These are phyloP conservation scores for Melanopsichium pennsylvanicum DNA, from an alignment of 1,284 basidiomycete genomes.

Conservation along the genomic window DNA sequence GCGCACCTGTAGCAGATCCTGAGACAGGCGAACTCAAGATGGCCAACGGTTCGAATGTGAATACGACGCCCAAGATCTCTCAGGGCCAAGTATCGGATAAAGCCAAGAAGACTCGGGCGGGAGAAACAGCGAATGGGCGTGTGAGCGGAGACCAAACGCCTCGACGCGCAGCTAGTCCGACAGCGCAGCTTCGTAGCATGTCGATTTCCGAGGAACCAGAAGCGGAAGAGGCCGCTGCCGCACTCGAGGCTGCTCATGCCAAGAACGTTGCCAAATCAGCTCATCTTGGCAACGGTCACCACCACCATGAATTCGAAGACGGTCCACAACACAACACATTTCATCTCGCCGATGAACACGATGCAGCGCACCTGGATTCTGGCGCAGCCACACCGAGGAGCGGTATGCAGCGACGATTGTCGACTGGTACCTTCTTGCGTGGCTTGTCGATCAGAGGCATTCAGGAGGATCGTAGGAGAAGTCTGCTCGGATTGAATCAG, in stretches of 20 bases:
- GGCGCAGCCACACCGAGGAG: conserved; percentile 28
- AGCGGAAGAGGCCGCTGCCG: conserved; percentile 32
- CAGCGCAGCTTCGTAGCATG: conserved; percentile 14
- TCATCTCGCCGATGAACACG: conserved; percentile 46
- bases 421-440: conserved; percentile 53
- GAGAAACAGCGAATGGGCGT: neutral
- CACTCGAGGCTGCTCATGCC: conserved; percentile 29
- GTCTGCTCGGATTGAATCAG: conserved; percentile 42
- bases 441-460: conserved; percentile 43
- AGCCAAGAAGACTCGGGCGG: conserved; percentile 12
- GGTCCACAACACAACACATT: conserved; percentile 40
- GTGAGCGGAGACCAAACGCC: conserved; percentile 26
- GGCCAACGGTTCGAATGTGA: conserved; percentile 8
- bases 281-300: conserved; percentile 21
- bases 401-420: conserved; percentile 44
- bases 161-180: conserved; percentile 21
- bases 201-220: conserved; percentile 29
- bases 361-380: conserved; percentile 18
- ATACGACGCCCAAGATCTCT: conserved; percentile 4
- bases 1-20: conserved; percentile 33
- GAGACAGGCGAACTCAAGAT: conserved; percentile 39
- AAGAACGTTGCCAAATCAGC: conserved; percentile 16
- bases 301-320: conserved; percentile 39
- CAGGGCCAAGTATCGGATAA: conserved; percentile 9
- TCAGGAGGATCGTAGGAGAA: conserved; percentile 46